A percentile compares a stretch with the other conserved stretches of the same genome.
Evolutionary conservation across 2,329 filamentous ascomycete genomes (phyloP).

Genomic region (Aspergillus sp.): DNA sequence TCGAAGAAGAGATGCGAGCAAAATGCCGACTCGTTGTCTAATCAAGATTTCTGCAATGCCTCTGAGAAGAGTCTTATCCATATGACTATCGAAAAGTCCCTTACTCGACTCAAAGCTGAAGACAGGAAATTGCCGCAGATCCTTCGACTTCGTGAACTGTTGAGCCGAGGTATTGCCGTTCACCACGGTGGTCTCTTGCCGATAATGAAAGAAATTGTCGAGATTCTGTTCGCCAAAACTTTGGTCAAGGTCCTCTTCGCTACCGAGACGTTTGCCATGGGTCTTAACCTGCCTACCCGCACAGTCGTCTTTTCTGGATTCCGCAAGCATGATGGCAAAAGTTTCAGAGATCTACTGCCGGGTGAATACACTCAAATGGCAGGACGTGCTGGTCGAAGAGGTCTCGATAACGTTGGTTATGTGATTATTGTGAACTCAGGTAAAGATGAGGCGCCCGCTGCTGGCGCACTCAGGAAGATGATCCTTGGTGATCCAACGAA

Average conservation of each 20-base stretch:
- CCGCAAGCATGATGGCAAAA: slow-evolving; percentile 91
- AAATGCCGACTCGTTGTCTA: slow-evolving; percentile 91
- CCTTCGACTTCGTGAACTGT: slow-evolving; percentile 76
- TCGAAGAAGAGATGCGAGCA: slow-evolving; percentile 98
- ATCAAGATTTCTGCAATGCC: slow-evolving; percentile 91
- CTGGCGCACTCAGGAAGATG: slow-evolving; percentile 81
- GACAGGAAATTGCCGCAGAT: slow-evolving; percentile 92
- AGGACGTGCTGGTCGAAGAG: slow-evolving; percentile 86
- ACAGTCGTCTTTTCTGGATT: slow-evolving; percentile 98
- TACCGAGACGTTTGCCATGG: slow-evolving; percentile 98
- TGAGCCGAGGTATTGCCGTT: slow-evolving; percentile 87
- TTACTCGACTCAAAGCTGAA: slow-evolving; percentile 86
- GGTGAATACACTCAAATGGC: slow-evolving; percentile 99
- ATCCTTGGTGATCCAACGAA: slow-evolving; percentile 95
- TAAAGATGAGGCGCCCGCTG: slow-evolving; percentile 83
- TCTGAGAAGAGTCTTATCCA: slow-evolving; percentile 95
- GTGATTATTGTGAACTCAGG: slow-evolving; percentile 87
- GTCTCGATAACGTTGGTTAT: slow-evolving; percentile 86
- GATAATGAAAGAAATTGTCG: slow-evolving; percentile 96
- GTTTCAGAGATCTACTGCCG: slow-evolving; percentile 85
- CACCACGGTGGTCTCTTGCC: slow-evolving; percentile 93
- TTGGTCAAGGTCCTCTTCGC: slow-evolving; percentile 96
- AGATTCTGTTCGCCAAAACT: slow-evolving; percentile 92
- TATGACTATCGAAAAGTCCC: slow-evolving; percentile 94
- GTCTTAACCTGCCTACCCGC: slow-evolving; percentile 88